Evolutionary conservation across 1,284 basidiomycete genomes (phyloP), one percentile per base, ranked within the genome.

Genomic region (Rhodotorula sp.): DNA sequence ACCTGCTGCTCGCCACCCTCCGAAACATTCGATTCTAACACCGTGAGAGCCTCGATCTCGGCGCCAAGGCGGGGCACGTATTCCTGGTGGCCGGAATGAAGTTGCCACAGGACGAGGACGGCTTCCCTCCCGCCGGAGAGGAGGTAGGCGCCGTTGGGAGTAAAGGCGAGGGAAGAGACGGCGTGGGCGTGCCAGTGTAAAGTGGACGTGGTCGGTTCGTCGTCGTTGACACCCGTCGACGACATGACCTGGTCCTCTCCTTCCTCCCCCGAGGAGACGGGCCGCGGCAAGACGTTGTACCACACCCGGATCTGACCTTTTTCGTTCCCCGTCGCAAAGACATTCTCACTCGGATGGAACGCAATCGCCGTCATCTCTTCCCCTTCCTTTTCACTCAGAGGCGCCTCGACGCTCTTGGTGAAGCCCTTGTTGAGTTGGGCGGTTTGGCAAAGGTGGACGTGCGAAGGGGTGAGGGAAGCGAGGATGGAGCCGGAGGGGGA

Each of bases 171-270:
- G 2, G 91, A 90, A 3, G 90, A 88, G n/a, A 99, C 92, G 8
- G 93, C 87, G 80, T 99, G 95, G 0, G 95, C 90, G 80, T 99
- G 97, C 97, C 97, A 99, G 81, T 98, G 95, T 61, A 97, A 83
- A 7, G 89, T 87, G 1, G 92, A 90, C 1, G 93, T 95, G 72
- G 92, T 89, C 73, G 54, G 77, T 7, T 61, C 52, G 19, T 38
- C 57, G 31, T 85, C 87, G 12, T 55, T 26, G 52, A 14, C 52
- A 15, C 16, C 15, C 8, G 50, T n/a, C 50, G 12, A 10, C 50
- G 12, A 23, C 23, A n/a, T n/a, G 23, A 52, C n/a, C 21, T 52
- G 50, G n/a, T 21, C 50, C 19, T 52, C 49, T 10, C 49, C 19
- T 8, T 10, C 50, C 85, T 84, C 77, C 34, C 1, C 4, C 43